Percentiles rank a stretch among this genome's conserved stretches.
phyloP scores from a whole-genome alignment of 805 yeast genomes.

The Yarrowia divulgata region DNA sequence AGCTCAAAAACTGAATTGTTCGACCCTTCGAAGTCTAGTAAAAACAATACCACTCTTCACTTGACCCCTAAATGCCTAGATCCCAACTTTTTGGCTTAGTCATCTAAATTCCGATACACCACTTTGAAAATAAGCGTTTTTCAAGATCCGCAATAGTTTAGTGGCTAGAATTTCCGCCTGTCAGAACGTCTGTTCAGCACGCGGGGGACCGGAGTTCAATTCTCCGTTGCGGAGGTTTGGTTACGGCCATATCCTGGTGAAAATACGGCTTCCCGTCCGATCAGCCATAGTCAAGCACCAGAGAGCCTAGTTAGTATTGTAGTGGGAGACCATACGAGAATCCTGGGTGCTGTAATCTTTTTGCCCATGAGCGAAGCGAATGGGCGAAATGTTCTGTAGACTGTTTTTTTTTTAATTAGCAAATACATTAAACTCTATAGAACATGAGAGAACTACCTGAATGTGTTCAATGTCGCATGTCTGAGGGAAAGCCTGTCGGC shows the following conservation, averaged over 20 bases:
- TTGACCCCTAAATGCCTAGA: too few species aligned
- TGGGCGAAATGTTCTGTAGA: too few species aligned
- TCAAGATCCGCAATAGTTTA: constrained; percentile 48
- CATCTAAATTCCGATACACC: neutral
- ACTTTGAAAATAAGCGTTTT: too few species aligned
- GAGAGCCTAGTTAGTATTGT: constrained; percentile 20
- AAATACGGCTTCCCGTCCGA: constrained; percentile 17
- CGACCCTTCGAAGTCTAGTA: too few species aligned
- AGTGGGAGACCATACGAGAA: constrained; percentile 19
- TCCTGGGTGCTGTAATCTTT: constrained; percentile 17
- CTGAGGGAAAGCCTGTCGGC: too few species aligned
- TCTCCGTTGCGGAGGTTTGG: constrained; percentile 21
- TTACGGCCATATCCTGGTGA: constrained; percentile 21
- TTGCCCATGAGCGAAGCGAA: neutral
- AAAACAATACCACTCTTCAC: too few species aligned
- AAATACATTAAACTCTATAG: too few species aligned
- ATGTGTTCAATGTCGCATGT: too few species aligned
- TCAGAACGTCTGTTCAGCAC: constrained; percentile 43
- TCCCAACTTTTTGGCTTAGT: too few species aligned
- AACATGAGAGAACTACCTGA: too few species aligned
- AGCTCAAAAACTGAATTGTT: too few species aligned
- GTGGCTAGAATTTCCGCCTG: constrained; percentile 54
- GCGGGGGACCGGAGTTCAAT: constrained; percentile 34
- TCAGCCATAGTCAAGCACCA: constrained; percentile 25
- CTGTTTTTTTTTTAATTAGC: neutral